A percentile compares a stretch with the other conserved stretches of the same genome.
Conservation (phyloP, 1,284 basidiomycete genomes). For the Ceratobasidium sp. region DNA sequence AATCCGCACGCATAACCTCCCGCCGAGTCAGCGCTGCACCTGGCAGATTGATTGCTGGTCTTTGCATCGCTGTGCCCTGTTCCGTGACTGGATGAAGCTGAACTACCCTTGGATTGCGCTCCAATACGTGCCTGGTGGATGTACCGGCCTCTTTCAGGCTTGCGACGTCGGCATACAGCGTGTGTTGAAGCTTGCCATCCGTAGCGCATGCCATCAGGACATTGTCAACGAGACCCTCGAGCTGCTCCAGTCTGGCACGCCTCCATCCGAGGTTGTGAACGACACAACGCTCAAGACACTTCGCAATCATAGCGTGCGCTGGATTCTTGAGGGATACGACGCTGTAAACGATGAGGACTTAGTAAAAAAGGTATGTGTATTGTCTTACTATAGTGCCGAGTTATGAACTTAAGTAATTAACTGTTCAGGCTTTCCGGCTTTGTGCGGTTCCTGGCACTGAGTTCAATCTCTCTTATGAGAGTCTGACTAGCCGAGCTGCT, state of each 20-base stretch:
- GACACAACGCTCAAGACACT: not conserved
- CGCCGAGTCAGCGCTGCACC: constrained; percentile 44
- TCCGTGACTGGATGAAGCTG: constrained; percentile 51
- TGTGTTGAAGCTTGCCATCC: constrained; percentile 51
- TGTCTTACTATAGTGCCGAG: not conserved
- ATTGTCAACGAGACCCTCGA: constrained; percentile 48
- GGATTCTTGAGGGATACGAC: constrained; percentile 32
- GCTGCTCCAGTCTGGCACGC: not conserved
- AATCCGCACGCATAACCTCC: not conserved
- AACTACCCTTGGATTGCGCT: constrained; percentile 48
- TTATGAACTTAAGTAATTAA: not conserved
- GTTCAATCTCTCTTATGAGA: constrained; percentile 45
- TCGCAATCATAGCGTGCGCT: constrained; percentile 7
- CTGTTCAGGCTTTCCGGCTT: constrained; percentile 42
- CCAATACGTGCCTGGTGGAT: constrained; percentile 49
- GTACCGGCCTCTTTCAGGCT: constrained; percentile 50
- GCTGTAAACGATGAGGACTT: constrained; percentile 34
- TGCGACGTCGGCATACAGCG: constrained; percentile 54
- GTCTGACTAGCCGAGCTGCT: constrained; percentile 39
- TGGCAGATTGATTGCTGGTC: constrained; percentile 55
- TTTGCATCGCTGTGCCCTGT: constrained; percentile 55
- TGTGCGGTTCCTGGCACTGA: constrained; percentile 20
- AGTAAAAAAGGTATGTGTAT: constrained; percentile 39
- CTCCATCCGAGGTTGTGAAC: not conserved
- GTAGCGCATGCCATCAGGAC: constrained; percentile 51